Base-by-base conservation (phyloP, 2,329 filamentous ascomycete species). In the Colletotrichum scovillei region DNA sequence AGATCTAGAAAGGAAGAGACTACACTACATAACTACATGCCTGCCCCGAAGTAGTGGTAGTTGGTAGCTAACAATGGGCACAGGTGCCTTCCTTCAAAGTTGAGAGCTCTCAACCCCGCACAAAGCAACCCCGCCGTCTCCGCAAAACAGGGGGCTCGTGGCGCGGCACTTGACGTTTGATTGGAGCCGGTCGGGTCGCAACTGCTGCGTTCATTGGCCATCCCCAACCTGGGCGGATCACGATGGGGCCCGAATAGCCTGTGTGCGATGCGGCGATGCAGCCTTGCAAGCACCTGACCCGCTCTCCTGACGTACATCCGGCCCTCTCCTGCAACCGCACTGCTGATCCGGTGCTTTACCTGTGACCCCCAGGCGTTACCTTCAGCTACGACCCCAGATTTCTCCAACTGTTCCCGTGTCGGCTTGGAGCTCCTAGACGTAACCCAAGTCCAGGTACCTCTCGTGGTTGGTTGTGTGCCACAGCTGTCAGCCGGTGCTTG, bases 271-370 rank as follows among this genome's bases (percentile, higher is more conserved):
- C 56, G 62, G 5, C 42, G 58, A 46, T 26, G 32, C 56, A 67
- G 63, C 63, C 68, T 67, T 55, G 56, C 42, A 46, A 55, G 57
- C 64, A 72, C 69, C 69, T 68, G 69, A 68, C 69, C 69, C 69
- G 32, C 69, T 60, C 12, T 60, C 56, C 63, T 71, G 69, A 68
- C 69, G 69, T 71, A 59, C 60, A 66, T 55, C 22, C 46, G 26
- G 62, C 28, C 56, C 35, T 35, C 28, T 52, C 5, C n/a, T 49
- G 46, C 63, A 60, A 26, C 64, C 58, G 35, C 24, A 28, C 53
- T 49, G 53, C 52, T 65, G 16, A 11, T 49, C 32, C 26, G 42
- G 30, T 53, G 35, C 28, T 67, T 57, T 52, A 67, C 63, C 57
- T 63, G 69, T 55, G 58, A 72, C 69, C n/a, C 28, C 19, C 42